Conservation (phyloP, 1,284 basidiomycete species). For the Xerocomus amazonicus region DNA sequence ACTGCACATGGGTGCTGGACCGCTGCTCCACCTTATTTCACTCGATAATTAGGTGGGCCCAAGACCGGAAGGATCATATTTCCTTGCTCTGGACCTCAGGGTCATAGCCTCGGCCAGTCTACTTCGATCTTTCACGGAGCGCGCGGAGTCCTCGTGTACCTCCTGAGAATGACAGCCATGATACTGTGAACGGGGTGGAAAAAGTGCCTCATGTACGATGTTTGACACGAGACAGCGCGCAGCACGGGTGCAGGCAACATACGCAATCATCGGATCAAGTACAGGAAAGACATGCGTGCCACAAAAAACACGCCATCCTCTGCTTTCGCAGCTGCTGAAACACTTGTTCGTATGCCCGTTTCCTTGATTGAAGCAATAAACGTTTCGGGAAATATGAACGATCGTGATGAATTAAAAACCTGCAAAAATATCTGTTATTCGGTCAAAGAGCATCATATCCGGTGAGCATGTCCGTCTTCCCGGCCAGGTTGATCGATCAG, state of each 20-base stretch:
- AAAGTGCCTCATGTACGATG: neutral
- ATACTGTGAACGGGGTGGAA: neutral
- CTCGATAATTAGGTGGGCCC: neutral
- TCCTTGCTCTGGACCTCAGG: neutral
- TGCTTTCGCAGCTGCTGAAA: too few relatives aligned
- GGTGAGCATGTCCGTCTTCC: too few relatives aligned
- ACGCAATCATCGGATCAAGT: neutral
- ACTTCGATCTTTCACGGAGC: neutral
- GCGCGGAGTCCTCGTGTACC: conserved; percentile 3
- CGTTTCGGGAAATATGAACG: too few relatives aligned
- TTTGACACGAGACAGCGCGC: neutral
- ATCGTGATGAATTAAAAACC: too few relatives aligned
- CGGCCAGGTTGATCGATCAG: too few relatives aligned
- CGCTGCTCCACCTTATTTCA: too few relatives aligned
- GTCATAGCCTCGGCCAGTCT: neutral
- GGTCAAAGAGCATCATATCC: too few relatives aligned
- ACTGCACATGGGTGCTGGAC: neutral
- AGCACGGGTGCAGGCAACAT: neutral
- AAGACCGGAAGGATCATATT: conserved; percentile 2
- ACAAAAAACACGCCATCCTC: neutral
- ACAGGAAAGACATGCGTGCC: neutral
- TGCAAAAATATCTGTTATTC: too few relatives aligned
- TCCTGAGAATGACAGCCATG: neutral
- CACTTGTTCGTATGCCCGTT: too few relatives aligned
- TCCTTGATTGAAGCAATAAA: too few relatives aligned